phyloP scores from a whole-genome alignment of 2,329 filamentous ascomycete genomes.

The Epichloe uncinata region DNA sequence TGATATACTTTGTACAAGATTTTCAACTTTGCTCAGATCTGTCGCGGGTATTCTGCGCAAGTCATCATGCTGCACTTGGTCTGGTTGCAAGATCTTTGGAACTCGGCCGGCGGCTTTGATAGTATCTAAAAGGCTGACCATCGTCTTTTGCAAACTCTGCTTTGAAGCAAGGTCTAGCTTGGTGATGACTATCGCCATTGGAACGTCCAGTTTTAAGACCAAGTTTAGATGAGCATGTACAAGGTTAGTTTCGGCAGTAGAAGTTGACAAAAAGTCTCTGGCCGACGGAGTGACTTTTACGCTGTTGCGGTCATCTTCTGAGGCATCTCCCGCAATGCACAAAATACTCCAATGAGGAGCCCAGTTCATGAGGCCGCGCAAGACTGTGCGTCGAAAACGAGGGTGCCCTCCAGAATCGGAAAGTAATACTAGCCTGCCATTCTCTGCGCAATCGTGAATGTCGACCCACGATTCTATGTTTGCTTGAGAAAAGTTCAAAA shows the following conservation, averaged over 20 bases:
- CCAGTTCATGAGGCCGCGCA: conserved; percentile 89
- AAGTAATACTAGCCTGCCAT: conserved; percentile 69
- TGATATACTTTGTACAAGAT: conserved; percentile 37
- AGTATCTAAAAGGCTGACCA: conserved; percentile 61
- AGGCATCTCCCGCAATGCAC: conserved; percentile 71
- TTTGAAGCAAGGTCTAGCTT: conserved; percentile 82
- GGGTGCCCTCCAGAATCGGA: conserved; percentile 88
- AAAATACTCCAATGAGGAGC: conserved; percentile 86
- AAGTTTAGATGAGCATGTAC: conserved; percentile 71
- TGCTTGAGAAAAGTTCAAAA: conserved; percentile 75
- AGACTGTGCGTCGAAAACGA: conserved; percentile 74
- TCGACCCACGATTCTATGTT: conserved; percentile 91
- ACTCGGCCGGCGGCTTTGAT: conserved; percentile 64
- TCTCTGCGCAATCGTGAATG: conserved; percentile 67
- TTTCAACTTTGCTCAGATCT: conserved; percentile 46
- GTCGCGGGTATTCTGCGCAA: conserved; percentile 41
- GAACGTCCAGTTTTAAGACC: conserved; percentile 67
- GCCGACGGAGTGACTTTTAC: conserved; percentile 32
- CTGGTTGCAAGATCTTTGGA: conserved; percentile 57
- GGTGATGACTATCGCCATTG: conserved; percentile 72
- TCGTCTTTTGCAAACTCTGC: conserved; percentile 50
- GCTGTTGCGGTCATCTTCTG: conserved; percentile 26
- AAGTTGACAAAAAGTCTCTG: conserved; percentile 37
- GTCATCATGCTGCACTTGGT: conserved; percentile 33
- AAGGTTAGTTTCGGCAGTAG: conserved; percentile 50